phyloP scores from a whole-genome alignment of 768 basidiomycete genomes.

The Phanerochaete sordida region DNA sequence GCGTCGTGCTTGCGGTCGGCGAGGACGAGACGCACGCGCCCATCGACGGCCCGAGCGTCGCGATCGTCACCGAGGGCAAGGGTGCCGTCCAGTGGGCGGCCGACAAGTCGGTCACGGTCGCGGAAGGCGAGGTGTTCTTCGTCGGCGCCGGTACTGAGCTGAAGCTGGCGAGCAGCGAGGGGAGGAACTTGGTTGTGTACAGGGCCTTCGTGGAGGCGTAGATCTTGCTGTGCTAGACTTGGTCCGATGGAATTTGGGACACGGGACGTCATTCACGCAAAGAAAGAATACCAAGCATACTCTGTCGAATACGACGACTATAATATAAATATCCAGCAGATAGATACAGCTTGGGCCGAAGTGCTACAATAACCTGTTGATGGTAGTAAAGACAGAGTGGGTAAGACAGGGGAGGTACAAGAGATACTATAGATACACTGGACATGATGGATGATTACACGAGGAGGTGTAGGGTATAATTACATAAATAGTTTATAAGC shows the following conservation, averaged over 20 bases:
- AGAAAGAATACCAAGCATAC: background rate
- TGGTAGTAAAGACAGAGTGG: background rate
- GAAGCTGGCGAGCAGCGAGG: conserved; percentile 30
- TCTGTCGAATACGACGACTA: background rate
- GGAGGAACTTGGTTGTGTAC: background rate
- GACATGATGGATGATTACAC: background rate
- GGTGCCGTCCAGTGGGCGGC: conserved; percentile 53
- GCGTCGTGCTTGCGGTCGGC: conserved; percentile 44
- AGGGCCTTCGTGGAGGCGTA: conserved; percentile 4
- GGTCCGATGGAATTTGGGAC: too few species aligned
- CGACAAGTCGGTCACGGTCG: conserved; percentile 35
- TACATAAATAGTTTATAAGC: background rate
- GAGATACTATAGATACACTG: background rate
- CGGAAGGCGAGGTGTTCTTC: conserved; percentile 76
- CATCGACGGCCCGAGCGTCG: conserved; percentile 82
- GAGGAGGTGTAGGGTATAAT: background rate
- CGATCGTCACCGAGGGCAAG: conserved; percentile 68
- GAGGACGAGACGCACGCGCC: conserved; percentile 52
- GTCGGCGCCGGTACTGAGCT: conserved; percentile 69
- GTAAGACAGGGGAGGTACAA: background rate
- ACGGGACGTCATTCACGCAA: too few species aligned
- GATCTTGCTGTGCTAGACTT: too few species aligned
- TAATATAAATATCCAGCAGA: background rate
- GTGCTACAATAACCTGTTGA: background rate
- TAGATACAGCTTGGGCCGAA: background rate